These are phyloP conservation scores for Pythium scleroteichum DNA, from an alignment of 352 stramenopile species.

Conservation along the genomic window DNA sequence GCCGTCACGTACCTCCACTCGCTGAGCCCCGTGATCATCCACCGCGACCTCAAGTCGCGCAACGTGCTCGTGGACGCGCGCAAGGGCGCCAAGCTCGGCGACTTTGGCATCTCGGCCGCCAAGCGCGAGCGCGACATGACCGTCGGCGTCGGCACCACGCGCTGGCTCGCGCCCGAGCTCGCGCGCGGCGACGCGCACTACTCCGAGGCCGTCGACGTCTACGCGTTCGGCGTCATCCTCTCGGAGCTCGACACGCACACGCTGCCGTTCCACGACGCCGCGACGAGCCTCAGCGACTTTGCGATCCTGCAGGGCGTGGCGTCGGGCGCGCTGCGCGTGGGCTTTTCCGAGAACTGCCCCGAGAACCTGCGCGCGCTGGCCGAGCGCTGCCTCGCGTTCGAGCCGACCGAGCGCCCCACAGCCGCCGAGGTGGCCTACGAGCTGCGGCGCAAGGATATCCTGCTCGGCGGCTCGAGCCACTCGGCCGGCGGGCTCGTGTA, in stretches of 20 bases:
- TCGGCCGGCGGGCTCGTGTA: conserved; percentile 25
- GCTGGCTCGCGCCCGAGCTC: conserved; percentile 68
- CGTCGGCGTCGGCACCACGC: conserved; percentile 54
- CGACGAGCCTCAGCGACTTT: conserved; percentile 51
- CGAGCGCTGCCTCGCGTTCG: conserved; percentile 48
- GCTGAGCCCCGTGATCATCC: conserved; percentile 60
- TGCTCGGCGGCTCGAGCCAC: conserved; percentile 29
- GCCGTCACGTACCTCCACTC: conserved; percentile 74
- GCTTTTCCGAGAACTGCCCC: conserved; percentile 42
- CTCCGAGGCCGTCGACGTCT: conserved; percentile 67
- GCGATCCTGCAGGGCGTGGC: conserved; percentile 58
- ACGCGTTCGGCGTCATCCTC: conserved; percentile 71
- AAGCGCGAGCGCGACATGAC: conserved; percentile 66
- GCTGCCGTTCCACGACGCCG: conserved; percentile 57
- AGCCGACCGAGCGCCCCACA: conserved; percentile 51
- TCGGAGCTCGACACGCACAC: conserved; percentile 69
- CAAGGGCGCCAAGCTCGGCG: conserved; percentile 63
- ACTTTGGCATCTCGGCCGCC: conserved; percentile 65
- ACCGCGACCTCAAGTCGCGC: conserved; percentile 72
- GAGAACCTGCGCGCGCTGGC: conserved; percentile 49
- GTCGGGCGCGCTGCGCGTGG: conserved; percentile 40
- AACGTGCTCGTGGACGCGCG: conserved; percentile 67
- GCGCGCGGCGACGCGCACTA: conserved; percentile 60
- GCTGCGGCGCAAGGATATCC: conserved; percentile 50
- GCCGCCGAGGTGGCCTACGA: conserved; percentile 64